A percentile compares a stretch with the other conserved stretches of the same genome.
Evolutionary conservation across 2,329 filamentous ascomycete genomes (phyloP).

Genomic region (Septoria petroselini): DNA sequence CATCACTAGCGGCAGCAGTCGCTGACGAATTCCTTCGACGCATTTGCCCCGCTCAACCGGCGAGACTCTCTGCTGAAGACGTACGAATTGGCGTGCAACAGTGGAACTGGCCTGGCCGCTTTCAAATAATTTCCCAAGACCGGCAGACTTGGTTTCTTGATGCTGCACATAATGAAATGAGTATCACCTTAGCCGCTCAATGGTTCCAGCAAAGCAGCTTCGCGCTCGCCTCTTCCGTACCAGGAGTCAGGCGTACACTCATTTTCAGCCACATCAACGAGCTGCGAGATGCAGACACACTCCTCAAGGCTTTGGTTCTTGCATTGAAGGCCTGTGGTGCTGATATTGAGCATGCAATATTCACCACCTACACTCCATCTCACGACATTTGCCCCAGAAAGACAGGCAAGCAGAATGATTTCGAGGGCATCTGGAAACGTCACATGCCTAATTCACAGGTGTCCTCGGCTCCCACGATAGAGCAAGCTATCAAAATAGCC

Average conservation of each 20-base stretch:
- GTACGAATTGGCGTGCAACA: slow-evolving; percentile 20
- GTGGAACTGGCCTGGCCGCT: slow-evolving; percentile 30
- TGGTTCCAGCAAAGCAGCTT: slow-evolving; percentile 38
- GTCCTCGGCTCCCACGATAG: too few relatives aligned
- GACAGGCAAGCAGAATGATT: too few relatives aligned
- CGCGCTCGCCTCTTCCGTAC: not conserved
- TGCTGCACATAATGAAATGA: slow-evolving; percentile 46
- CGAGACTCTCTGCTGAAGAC: slow-evolving; percentile 21
- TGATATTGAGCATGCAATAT: too few relatives aligned
- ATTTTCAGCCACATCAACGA: slow-evolving; percentile 33
- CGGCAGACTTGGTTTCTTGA: slow-evolving; percentile 42
- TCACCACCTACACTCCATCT: too few relatives aligned
- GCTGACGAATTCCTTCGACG: slow-evolving; percentile 22
- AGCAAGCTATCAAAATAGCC: too few relatives aligned
- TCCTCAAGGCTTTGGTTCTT: too few relatives aligned
- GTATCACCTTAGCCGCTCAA: slow-evolving; percentile 38
- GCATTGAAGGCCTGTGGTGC: too few relatives aligned
- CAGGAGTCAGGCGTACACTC: slow-evolving; percentile 13
- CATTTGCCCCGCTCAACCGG: not conserved
- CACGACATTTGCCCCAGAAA: too few relatives aligned
- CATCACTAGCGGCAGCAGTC: slow-evolving; percentile 55
- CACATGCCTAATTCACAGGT: too few relatives aligned
- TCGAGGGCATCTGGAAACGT: too few relatives aligned
- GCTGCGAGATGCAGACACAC: slow-evolving; percentile 22
- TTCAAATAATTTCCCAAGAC: slow-evolving; percentile 21